Percentiles rank a stretch among this genome's conserved stretches.
Evolutionary conservation across 176 grass and related monocot species (phyloP).

Genomic region (Elymus sibiricus): DNA sequence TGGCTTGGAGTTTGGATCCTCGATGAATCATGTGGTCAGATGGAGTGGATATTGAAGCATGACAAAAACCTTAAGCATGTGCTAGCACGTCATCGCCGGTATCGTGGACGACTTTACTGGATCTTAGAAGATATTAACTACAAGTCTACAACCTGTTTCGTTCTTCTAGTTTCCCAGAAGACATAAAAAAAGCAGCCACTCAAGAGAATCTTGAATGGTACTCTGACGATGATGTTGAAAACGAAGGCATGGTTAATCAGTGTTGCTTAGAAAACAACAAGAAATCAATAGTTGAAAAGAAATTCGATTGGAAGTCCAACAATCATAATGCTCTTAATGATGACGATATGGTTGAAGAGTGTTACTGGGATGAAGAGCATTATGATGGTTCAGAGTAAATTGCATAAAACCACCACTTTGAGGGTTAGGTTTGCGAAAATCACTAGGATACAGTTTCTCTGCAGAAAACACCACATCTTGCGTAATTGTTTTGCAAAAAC

Average conservation of each 20-base stretch:
- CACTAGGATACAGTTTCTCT: too few relatives aligned
- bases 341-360: neutral
- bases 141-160: neutral
- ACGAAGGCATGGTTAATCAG: neutral
- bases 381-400: neutral
- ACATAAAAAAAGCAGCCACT: neutral
- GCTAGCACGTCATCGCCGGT: neutral
- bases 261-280: neutral
- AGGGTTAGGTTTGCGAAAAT: too few relatives aligned
- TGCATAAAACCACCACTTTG: too few relatives aligned
- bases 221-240: neutral
- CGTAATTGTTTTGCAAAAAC: too few relatives aligned
- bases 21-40: neutral
- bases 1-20: conserved; percentile 2
- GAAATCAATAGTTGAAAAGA: neutral
- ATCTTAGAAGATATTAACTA: neutral
- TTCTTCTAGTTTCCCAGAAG: neutral
- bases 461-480: too few relatives aligned
- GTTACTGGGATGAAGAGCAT: neutral
- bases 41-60: neutral
- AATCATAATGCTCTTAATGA: neutral
- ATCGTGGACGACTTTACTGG: neutral
- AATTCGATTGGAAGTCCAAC: neutral
- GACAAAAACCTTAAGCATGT: neutral
- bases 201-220: neutral